Base-by-base conservation (phyloP, 1,284 basidiomycete species). In the Moesziomyces parantarcticus region DNA sequence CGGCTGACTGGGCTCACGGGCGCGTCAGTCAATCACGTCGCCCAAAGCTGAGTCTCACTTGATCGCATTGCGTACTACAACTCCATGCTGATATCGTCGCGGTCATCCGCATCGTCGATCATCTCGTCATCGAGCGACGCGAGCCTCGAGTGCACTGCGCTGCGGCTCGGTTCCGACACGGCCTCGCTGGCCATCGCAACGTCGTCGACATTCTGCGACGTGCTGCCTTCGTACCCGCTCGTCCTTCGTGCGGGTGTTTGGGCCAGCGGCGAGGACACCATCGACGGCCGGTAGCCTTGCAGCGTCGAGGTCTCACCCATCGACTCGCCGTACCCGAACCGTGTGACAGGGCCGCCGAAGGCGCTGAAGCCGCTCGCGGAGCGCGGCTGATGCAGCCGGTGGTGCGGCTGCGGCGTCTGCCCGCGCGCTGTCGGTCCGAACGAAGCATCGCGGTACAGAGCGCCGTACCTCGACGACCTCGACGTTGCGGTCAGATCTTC, bases 391-490 rank as follows among this genome's bases (percentile, higher is more conserved):
- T 69, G 61, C 50, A 74, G 36, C n/a, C 70, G 69, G 34, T 72
- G 70, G 42, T 67, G 64, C 14, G 69, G 59, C 40, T 67, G 64
- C n/a, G 70, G 70, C 40, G 64, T 64, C 25, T 63, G 61, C 6
- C 60, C 64, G 21, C 70, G 63, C n/a, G 57, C 26, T 26, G 56
- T 47, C 3, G 55, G 52, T 16, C 53, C 52, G 34, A 58, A 65
- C 0, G 56, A 43, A 11, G 51, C 54, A 29, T 63, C 62, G 1
- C 60, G 64, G 25, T 68, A 73, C 18, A 92, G 94, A 4, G 91
- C 92, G 7, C 90, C 91, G 1, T 87, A 94, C 49, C 85, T 97
- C 13, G 89, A 92, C 2, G 92, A 91, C 29, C 91, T 39, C n/a
- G 65, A 53, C n/a, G 64, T 51, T 1, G 70, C 47, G 4, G 64